phyloP scores from a whole-genome alignment of 2,329 filamentous ascomycete genomes.

The Blastomyces gilchristii region DNA sequence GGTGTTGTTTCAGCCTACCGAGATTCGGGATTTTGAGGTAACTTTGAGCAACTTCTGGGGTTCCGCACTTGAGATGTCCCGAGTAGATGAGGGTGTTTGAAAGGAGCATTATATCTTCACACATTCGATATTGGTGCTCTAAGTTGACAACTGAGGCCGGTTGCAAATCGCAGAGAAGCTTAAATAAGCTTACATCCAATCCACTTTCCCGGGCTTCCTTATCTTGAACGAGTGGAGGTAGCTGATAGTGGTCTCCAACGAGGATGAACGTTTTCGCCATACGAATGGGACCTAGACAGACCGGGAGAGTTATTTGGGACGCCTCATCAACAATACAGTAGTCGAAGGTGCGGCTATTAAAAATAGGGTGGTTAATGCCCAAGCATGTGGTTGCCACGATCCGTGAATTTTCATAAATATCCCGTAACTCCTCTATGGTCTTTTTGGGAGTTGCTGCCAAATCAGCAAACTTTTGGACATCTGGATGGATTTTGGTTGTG shows the following conservation, averaged over 20 bases:
- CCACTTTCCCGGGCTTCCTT: slow-evolving; percentile 77
- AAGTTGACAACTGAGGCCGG: slow-evolving; percentile 81
- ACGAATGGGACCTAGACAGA: slow-evolving; percentile 85
- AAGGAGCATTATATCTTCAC: slow-evolving; percentile 87
- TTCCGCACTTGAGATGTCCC: slow-evolving; percentile 84
- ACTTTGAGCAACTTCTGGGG: slow-evolving; percentile 58
- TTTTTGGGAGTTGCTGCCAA: slow-evolving; percentile 63
- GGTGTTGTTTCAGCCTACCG: slow-evolving; percentile 45
- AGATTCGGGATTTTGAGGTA: slow-evolving; percentile 60
- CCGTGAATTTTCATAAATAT: slow-evolving; percentile 72
- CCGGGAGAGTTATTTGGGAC: slow-evolving; percentile 90
- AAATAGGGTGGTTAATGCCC: slow-evolving; percentile 79
- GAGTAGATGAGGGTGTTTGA: slow-evolving; percentile 89
- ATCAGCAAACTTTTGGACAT: slow-evolving; percentile 75
- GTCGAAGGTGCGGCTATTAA: slow-evolving; percentile 82
- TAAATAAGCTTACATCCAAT: slow-evolving; percentile 87
- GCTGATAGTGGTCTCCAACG: slow-evolving; percentile 91
- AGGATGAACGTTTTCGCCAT: slow-evolving; percentile 89
- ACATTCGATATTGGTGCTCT: slow-evolving; percentile 97
- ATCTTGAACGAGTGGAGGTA: slow-evolving; percentile 89
- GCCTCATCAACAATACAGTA: slow-evolving; percentile 98
- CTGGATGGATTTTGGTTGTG: slow-evolving; percentile 72
- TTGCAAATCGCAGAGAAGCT: slow-evolving; percentile 78
- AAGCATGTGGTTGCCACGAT: slow-evolving; percentile 94
- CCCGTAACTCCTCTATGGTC: slow-evolving; percentile 72